phyloP scores from a whole-genome alignment of 1,139 yeast genomes.

The Pichia sp. region DNA sequence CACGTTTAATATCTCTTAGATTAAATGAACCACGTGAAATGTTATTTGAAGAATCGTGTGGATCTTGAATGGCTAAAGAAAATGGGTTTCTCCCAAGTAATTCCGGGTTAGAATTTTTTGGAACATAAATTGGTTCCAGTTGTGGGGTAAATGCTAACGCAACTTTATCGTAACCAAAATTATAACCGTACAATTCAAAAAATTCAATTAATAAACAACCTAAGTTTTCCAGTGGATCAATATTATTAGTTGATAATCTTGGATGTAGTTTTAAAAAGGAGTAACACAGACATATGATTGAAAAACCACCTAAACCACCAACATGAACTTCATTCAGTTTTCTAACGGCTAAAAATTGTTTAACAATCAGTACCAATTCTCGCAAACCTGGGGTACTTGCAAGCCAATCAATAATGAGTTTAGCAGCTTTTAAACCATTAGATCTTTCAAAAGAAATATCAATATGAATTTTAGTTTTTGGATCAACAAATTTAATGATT shows the following conservation, averaged over 20 bases:
- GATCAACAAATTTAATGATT: constrained; percentile 86
- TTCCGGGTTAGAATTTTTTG: constrained; percentile 49
- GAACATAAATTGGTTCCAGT: constrained; percentile 44
- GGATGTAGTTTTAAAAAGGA: constrained; percentile 83
- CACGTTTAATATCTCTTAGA: constrained; percentile 70
- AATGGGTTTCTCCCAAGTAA: constrained; percentile 56
- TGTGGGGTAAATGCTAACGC: constrained; percentile 49
- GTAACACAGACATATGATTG: constrained; percentile 81
- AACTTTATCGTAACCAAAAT: constrained; percentile 80
- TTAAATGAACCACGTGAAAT: constrained; percentile 84
- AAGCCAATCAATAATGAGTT: constrained; percentile 71
- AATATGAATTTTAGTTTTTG: constrained; percentile 62
- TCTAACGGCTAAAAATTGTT: constrained; percentile 79
- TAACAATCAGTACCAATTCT: constrained; percentile 76
- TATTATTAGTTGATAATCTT: constrained; percentile 58
- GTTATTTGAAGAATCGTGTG: constrained; percentile 76
- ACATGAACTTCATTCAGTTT: constrained; percentile 85
- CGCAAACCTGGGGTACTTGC: constrained; percentile 71
- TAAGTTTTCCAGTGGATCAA: constrained; percentile 65
- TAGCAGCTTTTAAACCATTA: constrained; percentile 84
- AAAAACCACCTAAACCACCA: constrained; percentile 95
- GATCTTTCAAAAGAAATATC: constrained; percentile 89
- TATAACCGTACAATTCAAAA: constrained; percentile 90
- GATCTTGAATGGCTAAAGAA: constrained; percentile 80
- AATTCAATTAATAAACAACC: constrained; percentile 89